These are phyloP conservation scores for Metarhizium anisopliae DNA, from an alignment of 2,329 filamentous ascomycete species.

Conservation along the genomic window DNA sequence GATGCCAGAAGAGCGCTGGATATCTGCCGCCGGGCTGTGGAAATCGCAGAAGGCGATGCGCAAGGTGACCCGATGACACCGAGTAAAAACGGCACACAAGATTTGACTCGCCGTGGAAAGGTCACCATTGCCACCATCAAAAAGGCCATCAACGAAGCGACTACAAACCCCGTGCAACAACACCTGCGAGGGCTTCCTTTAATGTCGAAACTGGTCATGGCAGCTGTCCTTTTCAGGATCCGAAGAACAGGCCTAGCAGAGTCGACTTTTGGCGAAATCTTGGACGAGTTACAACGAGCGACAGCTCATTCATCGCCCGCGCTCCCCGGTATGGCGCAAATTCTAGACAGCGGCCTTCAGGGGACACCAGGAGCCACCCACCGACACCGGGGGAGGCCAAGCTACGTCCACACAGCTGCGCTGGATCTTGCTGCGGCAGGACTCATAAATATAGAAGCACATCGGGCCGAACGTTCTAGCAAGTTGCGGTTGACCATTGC, in stretches of 20 bases:
- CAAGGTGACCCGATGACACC: conserved; percentile 47
- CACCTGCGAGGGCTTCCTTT: conserved; percentile 77
- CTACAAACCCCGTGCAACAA: conserved; percentile 83
- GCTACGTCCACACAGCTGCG: conserved; percentile 58
- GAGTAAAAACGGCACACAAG: conserved; percentile 38
- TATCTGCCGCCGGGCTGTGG: conserved; percentile 89
- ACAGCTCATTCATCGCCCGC: conserved; percentile 24
- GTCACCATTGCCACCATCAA: conserved; percentile 94
- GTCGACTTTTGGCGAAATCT: conserved; percentile 78
- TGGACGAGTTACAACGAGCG: conserved; percentile 58
- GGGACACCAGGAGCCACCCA: conserved; percentile 17
- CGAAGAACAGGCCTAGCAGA: conserved; percentile 79
- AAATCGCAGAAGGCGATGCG: conserved; percentile 75
- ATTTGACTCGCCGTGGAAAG: conserved; percentile 29
- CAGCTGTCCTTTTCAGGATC: conserved; percentile 69
- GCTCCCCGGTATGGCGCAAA: conserved; percentile 27
- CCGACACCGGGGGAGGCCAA: conserved; percentile 22
- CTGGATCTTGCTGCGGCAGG: conserved; percentile 81
- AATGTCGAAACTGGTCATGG: conserved; percentile 74
- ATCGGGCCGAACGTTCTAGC: conserved; percentile 74
- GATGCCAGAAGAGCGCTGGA: conserved; percentile 88
- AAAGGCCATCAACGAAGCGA: conserved; percentile 89
- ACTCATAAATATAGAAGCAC: conserved; percentile 73
- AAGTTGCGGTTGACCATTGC: conserved; percentile 79
- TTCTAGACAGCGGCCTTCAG: conserved; percentile 22